Conservation (phyloP, 108 stramenopile genomes). For the Licmophora abbreviata region DNA sequence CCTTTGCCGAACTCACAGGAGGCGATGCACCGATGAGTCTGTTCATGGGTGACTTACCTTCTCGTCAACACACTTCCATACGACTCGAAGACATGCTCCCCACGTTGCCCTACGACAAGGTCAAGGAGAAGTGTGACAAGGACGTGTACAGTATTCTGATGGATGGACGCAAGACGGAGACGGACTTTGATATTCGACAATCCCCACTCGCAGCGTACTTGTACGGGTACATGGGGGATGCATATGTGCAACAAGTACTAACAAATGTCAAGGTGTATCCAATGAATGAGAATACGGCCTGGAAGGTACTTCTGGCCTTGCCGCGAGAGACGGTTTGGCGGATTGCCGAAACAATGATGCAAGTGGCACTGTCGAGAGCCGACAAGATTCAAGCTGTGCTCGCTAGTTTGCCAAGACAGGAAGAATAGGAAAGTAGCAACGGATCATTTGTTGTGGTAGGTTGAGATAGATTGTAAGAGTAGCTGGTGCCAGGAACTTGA, state of each 20-base stretch:
- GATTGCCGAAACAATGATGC: constrained; percentile 13
- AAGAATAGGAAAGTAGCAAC: too few relatives aligned
- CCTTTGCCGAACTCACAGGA: constrained; percentile 40
- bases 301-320: constrained; percentile 18
- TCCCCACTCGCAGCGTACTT: constrained; percentile 46
- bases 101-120: constrained; percentile 2
- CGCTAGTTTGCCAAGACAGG: too few relatives aligned
- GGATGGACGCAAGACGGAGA: constrained; percentile 24
- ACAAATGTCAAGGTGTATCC: constrained; percentile 18
- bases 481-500: too few relatives aligned
- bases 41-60: constrained; percentile 41
- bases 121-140: constrained; percentile 9
- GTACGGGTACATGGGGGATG: constrained; percentile 31
- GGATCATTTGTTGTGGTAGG: too few relatives aligned
- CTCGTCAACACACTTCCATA: constrained; percentile 2
- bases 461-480: too few relatives aligned
- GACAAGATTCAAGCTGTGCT: too few relatives aligned
- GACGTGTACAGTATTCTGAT: constrained; percentile 35
- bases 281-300: constrained; percentile 20
- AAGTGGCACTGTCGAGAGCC: constrained; percentile 22
- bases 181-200: constrained; percentile 34
- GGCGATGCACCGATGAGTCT: constrained; percentile 49
- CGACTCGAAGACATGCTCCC: constrained; percentile 12
- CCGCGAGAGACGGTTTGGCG: constrained; percentile 16
- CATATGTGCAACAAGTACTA: constrained; percentile 11